Base-by-base conservation (phyloP, 441 rosid genomes). In the Populus hybrid region DNA sequence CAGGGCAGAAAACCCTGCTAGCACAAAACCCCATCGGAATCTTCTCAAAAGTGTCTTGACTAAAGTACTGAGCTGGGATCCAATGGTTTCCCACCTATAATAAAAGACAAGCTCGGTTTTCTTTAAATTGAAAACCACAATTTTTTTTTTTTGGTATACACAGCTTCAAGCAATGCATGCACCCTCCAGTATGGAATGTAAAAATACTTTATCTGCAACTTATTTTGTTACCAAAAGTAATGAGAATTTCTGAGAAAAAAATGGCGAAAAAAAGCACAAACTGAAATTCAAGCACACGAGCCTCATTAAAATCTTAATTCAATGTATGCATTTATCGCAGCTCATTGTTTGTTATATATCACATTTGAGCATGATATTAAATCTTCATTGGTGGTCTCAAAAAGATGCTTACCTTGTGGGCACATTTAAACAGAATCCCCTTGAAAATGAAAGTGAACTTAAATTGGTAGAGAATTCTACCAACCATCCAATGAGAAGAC, bases 401-500 rank as follows among this genome's bases (percentile, higher is more conserved):
- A 74, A 72, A 64, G 78, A 73, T 72, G 46, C 85, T 76, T 70
- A 92, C 97, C 94, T 85, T 80, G 74, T 73, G 7, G 66, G 75
- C 70, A 86, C 28, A 80, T 82, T 88, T 61, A 84, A 76, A 79
- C 90, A 87, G 63, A 87, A 79, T 50, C 85, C 87, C 23, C 75
- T 66, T 34, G 94, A 81, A 57, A 87, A 85, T 32, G 90, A 87
- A 80, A 89, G 82, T 21, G 93, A 87, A 73, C 94, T 83, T 78
- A 83, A 80, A 80, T 91, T 91, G 72, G 89, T 85, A 24, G 90
- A 82, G 65, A 94, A 82, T 78, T 96, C 99, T 79, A 93, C 83
- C 69, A 94, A 77, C 92, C 87, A 93, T 38, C 97, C 98, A 24
- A 94, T 72, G 74, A 96, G 86, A 74, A 96, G 98, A 79, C 94